Conservation (phyloP, 371 early-diverging fungal species). For the Syncephalastrum contaminatum region DNA sequence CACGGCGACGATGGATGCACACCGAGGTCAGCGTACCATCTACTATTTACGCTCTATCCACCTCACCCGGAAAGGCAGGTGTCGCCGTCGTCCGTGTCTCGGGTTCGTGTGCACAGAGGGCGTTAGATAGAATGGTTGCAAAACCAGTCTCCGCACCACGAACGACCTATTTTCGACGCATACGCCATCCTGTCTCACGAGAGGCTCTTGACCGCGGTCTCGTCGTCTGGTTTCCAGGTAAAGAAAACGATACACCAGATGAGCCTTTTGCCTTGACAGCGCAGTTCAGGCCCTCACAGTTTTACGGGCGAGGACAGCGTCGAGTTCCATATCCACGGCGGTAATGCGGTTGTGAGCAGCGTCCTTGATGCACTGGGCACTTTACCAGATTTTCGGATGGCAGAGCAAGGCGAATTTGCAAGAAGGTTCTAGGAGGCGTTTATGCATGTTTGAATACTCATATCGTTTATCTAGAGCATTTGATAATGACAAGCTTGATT, state of each 20-base stretch:
- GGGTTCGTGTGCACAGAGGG: conserved; percentile 57
- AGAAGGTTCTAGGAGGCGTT: conserved; percentile 32
- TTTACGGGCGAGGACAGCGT: conserved; percentile 83
- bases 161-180: conserved; percentile 48
- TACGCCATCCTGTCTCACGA: conserved; percentile 48
- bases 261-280: conserved; percentile 2
- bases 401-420: conserved; percentile 80
- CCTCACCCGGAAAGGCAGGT: conserved; percentile 77
- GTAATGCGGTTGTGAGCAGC: conserved; percentile 66
- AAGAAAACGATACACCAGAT: background rate
- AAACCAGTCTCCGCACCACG: conserved; percentile 34
- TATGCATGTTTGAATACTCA: background rate
- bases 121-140: conserved; percentile 17
- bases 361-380: conserved; percentile 57
- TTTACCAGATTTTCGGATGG: conserved; percentile 56
- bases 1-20: background rate
- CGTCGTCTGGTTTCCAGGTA: conserved; percentile 67
- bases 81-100: conserved; percentile 81
- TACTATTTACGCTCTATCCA: conserved; percentile 78
- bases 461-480: conserved; percentile 53
- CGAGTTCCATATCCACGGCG: conserved; percentile 83
- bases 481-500: conserved; percentile 76
- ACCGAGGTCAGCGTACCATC: background rate
- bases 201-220: conserved; percentile 63
- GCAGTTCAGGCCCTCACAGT: conserved; percentile 57